Evolutionary conservation across 2,329 filamentous ascomycete species (phyloP), one percentile per base, ranked within the genome.

Genomic region (Sporothrix dimorphospora): DNA sequence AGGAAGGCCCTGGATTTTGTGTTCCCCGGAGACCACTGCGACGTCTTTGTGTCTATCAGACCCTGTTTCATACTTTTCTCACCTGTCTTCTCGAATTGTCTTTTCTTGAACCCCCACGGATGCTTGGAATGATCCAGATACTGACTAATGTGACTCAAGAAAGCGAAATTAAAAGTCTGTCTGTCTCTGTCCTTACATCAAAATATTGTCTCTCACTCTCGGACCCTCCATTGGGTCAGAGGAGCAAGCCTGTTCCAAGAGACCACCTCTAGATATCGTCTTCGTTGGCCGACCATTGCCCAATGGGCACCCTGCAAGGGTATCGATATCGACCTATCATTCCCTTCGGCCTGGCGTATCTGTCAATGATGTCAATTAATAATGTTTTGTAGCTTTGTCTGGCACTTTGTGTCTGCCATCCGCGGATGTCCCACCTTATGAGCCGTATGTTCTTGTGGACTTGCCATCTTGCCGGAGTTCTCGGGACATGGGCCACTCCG

Each of bases 401-500:
- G 21, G 57, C 24, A 42, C 9, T 57, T 24, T 63, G 38, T 24
- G n/a, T 21, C 8, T 63, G 34, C 11, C 57, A 42, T 42, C 57
- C 19, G 34, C 21, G 57, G 9, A 63, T 42, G 34, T 63, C n/a
- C 34, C 38, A 42, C 57, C 38, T 24, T 42, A 40, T 63, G 57
- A 63, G 34, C n/a, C 19, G 19, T 42, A 42, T 24, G 34, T 57
- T 34, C 27, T 27, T n/a, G 53, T 57, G 53, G 53, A 19, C 19
- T 40, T 40, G 57, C 4, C 57, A 24, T 63, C 30, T 57, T 57
- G 61, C 40, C 21, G 65, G 65, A 67, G 16, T 49, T 38, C 42
- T 68, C 65, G 65, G 65, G 47, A 53, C 27, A 5, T 68, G 65
- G 19, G 49, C 45, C 30, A 53, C 24, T 16, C 59, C 40, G 40